Evolutionary conservation across 2,329 filamentous ascomycete genomes (phyloP), one percentile per base, ranked within the genome.

Genomic region (Calonectria naviculata): DNA sequence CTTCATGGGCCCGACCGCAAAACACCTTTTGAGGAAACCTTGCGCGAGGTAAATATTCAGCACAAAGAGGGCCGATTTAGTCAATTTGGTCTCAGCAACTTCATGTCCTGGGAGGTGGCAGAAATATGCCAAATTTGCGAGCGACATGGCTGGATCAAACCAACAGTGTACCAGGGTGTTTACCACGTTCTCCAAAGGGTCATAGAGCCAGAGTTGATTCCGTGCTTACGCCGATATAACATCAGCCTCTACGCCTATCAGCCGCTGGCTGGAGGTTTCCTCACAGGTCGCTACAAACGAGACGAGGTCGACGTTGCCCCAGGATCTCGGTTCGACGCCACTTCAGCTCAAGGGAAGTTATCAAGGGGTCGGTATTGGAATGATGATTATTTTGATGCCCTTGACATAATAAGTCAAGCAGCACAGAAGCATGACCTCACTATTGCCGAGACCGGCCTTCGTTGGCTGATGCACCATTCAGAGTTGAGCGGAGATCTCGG

Each of bases 91-190:
- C 81, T 95, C 60, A 91, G 88, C 75, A 95, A 95, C 80, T 95
- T 89, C 78, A 92, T 93, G 0, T 89, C 93, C 1, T 95, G 92
- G 83, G 93, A 95, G 79, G 92, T 95, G 7, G 93, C 93, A 0
- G 93, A 95, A 82, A 87, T 95, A 10, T 91, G 90, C 62, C 90
- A 92, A 74, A 89, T 92, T 46, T 93, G 91, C 83, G 89, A 90
- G 70, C 88, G 91, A 81, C 89, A 91, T 75, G 89, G 89, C 47
- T 94, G 92, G 91, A 92, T 94, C n/a, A 88, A 78, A n/a, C 93
- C 93, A 0, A 93, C 90, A 2, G 90, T 95, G 67, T 95, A 93
- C 82, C 93, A 95, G 80, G 93, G 87, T 72, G 93, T 94, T 90
- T 93, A 93, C 81, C 80, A 81, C 29, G 71, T 73, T 21, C 72